A percentile compares a stretch with the other conserved stretches of the same genome.
phyloP scores from a whole-genome alignment of 169 alveolate genomes.

The Plasmodium malariae region DNA sequence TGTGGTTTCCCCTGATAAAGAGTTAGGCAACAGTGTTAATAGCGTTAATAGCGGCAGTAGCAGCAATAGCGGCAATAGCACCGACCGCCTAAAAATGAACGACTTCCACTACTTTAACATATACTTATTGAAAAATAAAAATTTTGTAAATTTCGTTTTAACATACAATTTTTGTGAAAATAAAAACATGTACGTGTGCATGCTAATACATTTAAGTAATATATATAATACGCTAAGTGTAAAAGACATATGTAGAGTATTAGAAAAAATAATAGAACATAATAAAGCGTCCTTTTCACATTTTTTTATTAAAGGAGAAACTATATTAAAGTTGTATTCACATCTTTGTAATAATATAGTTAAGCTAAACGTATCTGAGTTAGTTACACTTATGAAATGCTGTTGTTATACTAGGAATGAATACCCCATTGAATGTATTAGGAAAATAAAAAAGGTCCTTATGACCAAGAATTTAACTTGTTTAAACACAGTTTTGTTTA shows the following conservation, averaged over 20 bases:
- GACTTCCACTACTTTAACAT: constrained; percentile 47
- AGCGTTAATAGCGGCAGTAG: neutral
- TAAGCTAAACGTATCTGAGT: neutral
- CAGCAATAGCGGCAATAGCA: neutral
- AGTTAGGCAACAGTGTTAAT: neutral
- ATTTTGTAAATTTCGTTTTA: constrained; percentile 34
- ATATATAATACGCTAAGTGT: constrained; percentile 7
- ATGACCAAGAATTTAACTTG: constrained; percentile 2
- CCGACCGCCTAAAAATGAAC: neutral
- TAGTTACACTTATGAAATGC: constrained; percentile 22
- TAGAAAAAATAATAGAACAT: constrained; percentile 27
- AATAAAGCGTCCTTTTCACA: constrained; percentile 41
- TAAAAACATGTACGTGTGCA: constrained; percentile 50
- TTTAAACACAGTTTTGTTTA: neutral
- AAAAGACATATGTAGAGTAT: constrained; percentile 8
- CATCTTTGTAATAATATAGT: constrained; percentile 28
- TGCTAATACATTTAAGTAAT: constrained; percentile 27
- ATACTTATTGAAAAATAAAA: constrained; percentile 13
- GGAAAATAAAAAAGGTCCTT: neutral
- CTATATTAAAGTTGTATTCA: constrained; percentile 7
- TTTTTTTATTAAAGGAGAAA: constrained; percentile 17
- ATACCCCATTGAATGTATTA: constrained; percentile 13
- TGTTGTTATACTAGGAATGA: constrained; percentile 29
- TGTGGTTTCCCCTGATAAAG: neutral
- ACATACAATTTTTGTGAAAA: constrained; percentile 32